Base-by-base conservation (phyloP, 768 basidiomycete genomes). In the Lactifluus echinatus region DNA sequence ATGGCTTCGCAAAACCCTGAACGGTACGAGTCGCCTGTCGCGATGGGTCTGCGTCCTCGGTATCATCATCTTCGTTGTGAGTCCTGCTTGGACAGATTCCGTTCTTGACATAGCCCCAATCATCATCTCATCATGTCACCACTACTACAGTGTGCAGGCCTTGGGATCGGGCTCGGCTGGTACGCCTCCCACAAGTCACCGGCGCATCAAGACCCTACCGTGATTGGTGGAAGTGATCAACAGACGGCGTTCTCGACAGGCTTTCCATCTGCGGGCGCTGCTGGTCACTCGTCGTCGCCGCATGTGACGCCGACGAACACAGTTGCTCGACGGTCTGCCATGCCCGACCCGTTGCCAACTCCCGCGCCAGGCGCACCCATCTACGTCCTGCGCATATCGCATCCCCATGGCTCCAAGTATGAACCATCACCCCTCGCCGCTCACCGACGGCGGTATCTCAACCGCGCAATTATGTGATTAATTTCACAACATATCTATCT, bases 31-130 rank as follows among this genome's bases (percentile, higher is more conserved):
- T n/a, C 74, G 78, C 26, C 65, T 84, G 57, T 79, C 79, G 4
- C 76, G 81, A 34, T 87, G 81, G 82, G 80, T 90, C 2, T 89
- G 85, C 83, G 56, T 88, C 49, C 64, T 82, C 37, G 86, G 81
- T n/a, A 59, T 89, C 15, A 2, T 81, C 28, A 64, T 90, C 37
- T 63, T 89, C 53, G 50, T 82, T 19, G 80, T 81, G 65, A 47
- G 80, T 72, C 36, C 54, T 37, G 7, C n/a, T 47, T 39, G 24
- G 47, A 34, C 15, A 4, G 31, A 10, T 47, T 36, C 26, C 31
- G 14, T 29, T 15, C 21, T 31, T 24, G 3, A 15, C 12, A 31
- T 19, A 19, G 23, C 51, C n/a, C n/a, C n/a, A n/a, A n/a, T 31
- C 8, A 44, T 26, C 46, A 33, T 57, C 36, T 19, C 46, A 33